Base-by-base conservation (phyloP, 2,329 filamentous ascomycete genomes). In the Calcarisporium arbuscula region DNA sequence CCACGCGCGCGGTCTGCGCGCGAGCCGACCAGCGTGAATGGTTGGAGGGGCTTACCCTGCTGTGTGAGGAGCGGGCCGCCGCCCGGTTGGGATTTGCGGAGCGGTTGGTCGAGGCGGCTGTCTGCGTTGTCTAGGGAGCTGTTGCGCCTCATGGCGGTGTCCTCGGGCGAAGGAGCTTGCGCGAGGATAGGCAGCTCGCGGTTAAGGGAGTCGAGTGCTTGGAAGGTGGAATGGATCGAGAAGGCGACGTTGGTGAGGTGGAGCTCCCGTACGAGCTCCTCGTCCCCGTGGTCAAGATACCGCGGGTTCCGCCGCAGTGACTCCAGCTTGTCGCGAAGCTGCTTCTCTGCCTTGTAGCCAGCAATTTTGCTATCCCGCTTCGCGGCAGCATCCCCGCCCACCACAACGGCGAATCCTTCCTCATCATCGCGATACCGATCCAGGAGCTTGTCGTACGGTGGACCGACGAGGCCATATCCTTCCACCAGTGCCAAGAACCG, bases 111-210 rank as follows among this genome's bases (percentile, higher is more conserved):
- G 3, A 96, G 68, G 3, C 82, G 78, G 33, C 76, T 68, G 11
- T 64, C 52, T 5, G 50, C 48, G 12, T 51, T 41, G 9, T 29
- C 72, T 46, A 62, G 66, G 55, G 51, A 48, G 44, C 65, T 43
- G 45, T 74, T 62, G 40, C 11, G 11, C 5, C 17, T 19, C 10
- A 25, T 14, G 10, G 14, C 14, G 17, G 17, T 31, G 29, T 11
- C 15, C 11, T 10, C 18, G 8, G 19, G 18, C 49, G 56, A 70
- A 34, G 84, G 85, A 23, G 85, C 85, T 48, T 81, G 72, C 2
- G 82, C 79, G 12, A 98, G 69, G 45, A 98, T 83, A 39, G 89
- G 79, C 37, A 87, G 59, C 62, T 98, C 92, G 47, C 86, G 82
- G 26, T 83, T 85, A 38, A 95, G 71, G 14, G 85, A 77, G 58